Conservation (phyloP, 2,329 filamentous ascomycete species). For the Albifimbria verrucaria region DNA sequence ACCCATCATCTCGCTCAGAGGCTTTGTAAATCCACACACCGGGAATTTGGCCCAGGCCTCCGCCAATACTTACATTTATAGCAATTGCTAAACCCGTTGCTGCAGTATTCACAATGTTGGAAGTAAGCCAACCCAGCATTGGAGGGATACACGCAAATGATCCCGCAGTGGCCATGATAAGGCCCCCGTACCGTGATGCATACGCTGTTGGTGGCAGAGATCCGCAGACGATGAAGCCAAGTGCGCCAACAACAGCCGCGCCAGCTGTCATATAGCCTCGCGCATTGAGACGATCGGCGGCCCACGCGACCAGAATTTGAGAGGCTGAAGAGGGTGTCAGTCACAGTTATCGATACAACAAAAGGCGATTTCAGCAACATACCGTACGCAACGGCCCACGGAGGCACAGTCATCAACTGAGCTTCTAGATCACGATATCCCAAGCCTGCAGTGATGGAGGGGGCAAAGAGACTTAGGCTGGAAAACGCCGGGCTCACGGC, state of each 20-base stretch:
- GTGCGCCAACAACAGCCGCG: constrained; percentile 40
- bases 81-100: constrained; percentile 67
- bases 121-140: constrained; percentile 67
- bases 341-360: too few species aligned
- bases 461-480: constrained; percentile 59
- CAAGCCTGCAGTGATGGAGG: constrained; percentile 56
- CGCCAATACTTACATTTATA: constrained; percentile 64
- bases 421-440: constrained; percentile 49
- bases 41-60: constrained; percentile 66
- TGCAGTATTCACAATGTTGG: constrained; percentile 63
- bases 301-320: constrained; percentile 48
- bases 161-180: constrained; percentile 65
- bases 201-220: constrained; percentile 59
- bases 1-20: constrained; percentile 56
- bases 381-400: constrained; percentile 59
- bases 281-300: constrained; percentile 60
- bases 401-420: constrained; percentile 65
- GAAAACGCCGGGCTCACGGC: constrained; percentile 53
- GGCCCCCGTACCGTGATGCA: constrained; percentile 60
- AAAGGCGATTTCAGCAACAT: too few species aligned
- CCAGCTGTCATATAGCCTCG: constrained; percentile 42
- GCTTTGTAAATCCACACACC: constrained; percentile 73
- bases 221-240: constrained; percentile 59
- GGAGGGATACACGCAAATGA: constrained; percentile 68
- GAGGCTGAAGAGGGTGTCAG: constrained; percentile 25